Conservation (phyloP, 73 alveolate genomes). For the Blepharisma japonicum region DNA sequence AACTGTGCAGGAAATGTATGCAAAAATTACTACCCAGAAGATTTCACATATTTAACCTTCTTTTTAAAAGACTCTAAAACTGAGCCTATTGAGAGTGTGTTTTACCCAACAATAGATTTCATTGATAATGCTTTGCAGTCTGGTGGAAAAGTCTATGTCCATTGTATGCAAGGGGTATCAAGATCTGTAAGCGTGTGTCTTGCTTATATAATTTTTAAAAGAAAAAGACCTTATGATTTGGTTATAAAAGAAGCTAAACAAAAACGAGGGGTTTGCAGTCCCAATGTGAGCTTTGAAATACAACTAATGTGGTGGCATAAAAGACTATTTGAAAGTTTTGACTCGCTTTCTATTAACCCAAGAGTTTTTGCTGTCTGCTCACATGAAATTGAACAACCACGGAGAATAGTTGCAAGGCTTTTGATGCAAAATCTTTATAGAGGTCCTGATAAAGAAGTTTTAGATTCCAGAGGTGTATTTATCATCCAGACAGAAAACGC, state of each 20-base stretch:
- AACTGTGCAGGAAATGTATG: constrained; percentile 89
- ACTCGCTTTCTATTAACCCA: constrained; percentile 57
- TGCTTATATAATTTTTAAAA: constrained; percentile 66
- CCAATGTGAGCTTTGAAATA: constrained; percentile 75
- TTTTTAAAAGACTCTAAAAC: constrained; percentile 75
- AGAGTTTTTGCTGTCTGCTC: constrained; percentile 78
- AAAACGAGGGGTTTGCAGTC: constrained; percentile 78
- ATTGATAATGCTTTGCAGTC: constrained; percentile 55
- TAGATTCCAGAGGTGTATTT: constrained; percentile 77
- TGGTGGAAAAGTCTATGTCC: constrained; percentile 83
- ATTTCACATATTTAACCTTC: constrained; percentile 57
- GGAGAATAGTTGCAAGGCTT: constrained; percentile 55
- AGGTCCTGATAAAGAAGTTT: constrained; percentile 40
- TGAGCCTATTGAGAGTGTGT: constrained; percentile 80
- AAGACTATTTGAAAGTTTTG: constrained; percentile 59
- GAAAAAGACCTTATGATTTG: constrained; percentile 46
- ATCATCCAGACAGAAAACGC: constrained; percentile 49
- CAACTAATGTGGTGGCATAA: constrained; percentile 68
- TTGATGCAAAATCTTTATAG: constrained; percentile 46
- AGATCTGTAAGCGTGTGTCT: constrained; percentile 78
- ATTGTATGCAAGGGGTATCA: constrained; percentile 89
- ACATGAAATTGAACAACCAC: constrained; percentile 66
- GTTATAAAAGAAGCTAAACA: constrained; percentile 63
- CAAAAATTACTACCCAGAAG: constrained; percentile 66
- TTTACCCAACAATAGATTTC: constrained; percentile 68